Evolutionary conservation across 2,329 filamentous ascomycete genomes (phyloP).

Genomic region (Epichloe gansuensis): DNA sequence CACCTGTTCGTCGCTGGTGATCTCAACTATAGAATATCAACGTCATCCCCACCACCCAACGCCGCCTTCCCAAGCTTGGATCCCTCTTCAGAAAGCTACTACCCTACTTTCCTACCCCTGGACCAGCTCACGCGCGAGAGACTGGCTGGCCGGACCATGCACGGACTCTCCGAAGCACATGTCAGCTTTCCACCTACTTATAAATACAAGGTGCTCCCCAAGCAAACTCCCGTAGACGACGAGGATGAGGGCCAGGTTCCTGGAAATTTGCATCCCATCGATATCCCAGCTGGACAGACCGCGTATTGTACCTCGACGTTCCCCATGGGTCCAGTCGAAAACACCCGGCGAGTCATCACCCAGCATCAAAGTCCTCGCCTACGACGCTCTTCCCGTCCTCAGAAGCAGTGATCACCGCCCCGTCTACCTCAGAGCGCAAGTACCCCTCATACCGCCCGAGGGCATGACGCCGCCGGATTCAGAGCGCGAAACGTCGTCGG

Average conservation of each 20-base stretch:
- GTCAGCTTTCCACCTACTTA: slow-evolving; percentile 86
- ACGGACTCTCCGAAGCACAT: slow-evolving; percentile 62
- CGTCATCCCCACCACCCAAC: slow-evolving; percentile 45
- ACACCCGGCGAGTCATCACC: slow-evolving; percentile 11
- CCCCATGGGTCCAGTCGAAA: slow-evolving; percentile 37
- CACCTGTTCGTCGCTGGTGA: slow-evolving; percentile 85
- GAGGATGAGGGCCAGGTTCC: slow-evolving; percentile 22
- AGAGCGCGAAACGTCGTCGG: slow-evolving; percentile 10
- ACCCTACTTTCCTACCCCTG: slow-evolving; percentile 50
- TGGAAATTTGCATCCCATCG: slow-evolving; percentile 73
- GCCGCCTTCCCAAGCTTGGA: slow-evolving; percentile 52
- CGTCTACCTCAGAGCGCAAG: slow-evolving; percentile 57
- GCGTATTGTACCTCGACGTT: slow-evolving; percentile 65
- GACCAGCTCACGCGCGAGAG: slow-evolving; percentile 75
- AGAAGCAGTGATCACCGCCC: slow-evolving; percentile 80
- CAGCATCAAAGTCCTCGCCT: slow-evolving; percentile 45
- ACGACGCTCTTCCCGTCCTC: slow-evolving; percentile 66
- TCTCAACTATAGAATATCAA: slow-evolving; percentile 83
- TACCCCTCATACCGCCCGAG: slow-evolving; percentile 44
- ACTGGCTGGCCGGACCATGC: slow-evolving; percentile 55
- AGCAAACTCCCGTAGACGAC: slow-evolving; percentile 9
- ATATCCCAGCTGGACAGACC: slow-evolving; percentile 89
- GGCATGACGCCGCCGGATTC: slow-evolving; percentile 25
- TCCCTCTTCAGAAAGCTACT: slow-evolving; percentile 47
- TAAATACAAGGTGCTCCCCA: slow-evolving; percentile 53